Evolutionary conservation across 805 yeast genomes (phyloP).

Genomic region (Ogataea polymorpha): DNA sequence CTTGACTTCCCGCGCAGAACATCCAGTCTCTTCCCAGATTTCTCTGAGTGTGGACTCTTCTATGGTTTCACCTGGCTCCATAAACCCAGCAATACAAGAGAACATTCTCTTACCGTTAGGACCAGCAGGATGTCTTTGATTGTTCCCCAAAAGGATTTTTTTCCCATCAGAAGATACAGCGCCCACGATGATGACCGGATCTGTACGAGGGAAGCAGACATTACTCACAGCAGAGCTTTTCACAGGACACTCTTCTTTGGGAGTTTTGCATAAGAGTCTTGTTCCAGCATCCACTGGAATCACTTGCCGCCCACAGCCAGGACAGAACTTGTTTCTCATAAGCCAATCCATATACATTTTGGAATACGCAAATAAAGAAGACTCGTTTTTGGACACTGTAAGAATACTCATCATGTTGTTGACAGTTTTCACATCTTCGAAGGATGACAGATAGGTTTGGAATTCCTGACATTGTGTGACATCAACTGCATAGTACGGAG

Average conservation of each 20-base stretch:
- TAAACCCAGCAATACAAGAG: constrained; percentile 89
- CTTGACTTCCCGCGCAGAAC: constrained; percentile 52
- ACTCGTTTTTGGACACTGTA: constrained; percentile 39
- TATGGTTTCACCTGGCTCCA: constrained; percentile 92
- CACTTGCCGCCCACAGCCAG: constrained; percentile 74
- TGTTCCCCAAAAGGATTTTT: constrained; percentile 68
- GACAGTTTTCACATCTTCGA: constrained; percentile 5
- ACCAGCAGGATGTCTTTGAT: constrained; percentile 50
- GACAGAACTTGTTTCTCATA: constrained; percentile 68
- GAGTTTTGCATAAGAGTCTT: constrained; percentile 43
- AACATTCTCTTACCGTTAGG: constrained; percentile 48
- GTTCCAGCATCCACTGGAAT: constrained; percentile 69
- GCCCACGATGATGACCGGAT: constrained; percentile 82
- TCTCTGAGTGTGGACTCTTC: constrained; percentile 87
- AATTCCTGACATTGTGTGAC: constrained; percentile 34
- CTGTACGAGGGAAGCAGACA: constrained; percentile 88
- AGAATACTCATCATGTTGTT: constrained; percentile 22
- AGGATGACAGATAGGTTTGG: constrained; percentile 10
- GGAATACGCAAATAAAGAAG: constrained; percentile 75
- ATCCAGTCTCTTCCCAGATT: constrained; percentile 95
- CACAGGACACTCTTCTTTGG: constrained; percentile 30
- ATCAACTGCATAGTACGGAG: constrained; percentile 65
- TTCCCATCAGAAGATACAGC: constrained; percentile 59
- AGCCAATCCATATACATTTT: constrained; percentile 87
- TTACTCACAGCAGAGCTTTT: constrained; percentile 56